Evolutionary conservation across 2,329 filamentous ascomycete species (phyloP), one percentile per base, ranked within the genome.

Genomic region (Verticillium klebahnii): DNA sequence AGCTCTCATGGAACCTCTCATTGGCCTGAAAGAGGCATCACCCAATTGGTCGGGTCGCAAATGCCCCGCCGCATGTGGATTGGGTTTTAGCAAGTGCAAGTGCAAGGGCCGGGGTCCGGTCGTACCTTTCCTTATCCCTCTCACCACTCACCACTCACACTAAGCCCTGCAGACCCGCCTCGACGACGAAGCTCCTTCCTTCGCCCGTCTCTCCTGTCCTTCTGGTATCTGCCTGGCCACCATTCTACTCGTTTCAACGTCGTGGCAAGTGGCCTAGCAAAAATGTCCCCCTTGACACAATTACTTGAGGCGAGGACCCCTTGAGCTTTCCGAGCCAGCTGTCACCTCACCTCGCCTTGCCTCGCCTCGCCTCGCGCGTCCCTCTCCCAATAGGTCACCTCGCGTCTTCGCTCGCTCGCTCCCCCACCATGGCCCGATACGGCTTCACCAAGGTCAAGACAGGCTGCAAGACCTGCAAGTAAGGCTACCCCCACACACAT

Each of bases 391-490:
- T 56, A 60, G 62, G 60, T 39, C 32, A n/a, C 57, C 57, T 63
- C 57, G 57, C 36, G 58, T 60, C 57, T 54, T 62, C 32, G 56
- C 50, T 4, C 32, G 36, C n/a, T 29, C 7, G 40, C 7, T 25
- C 45, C 31, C 39, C 39, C 52, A 60, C 36, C 59, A 64, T 62
- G 60, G 37, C 56, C 25, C 61, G 61, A 9, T 50, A 50, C 25
- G 61, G 61, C 17, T 6, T 57, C 25, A n/a, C 58, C 36, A 68
- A 64, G 29, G 68, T 69, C 23, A 70, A 68, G 60, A 64, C 67
- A 4, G 68, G 68, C 11, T 50, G 45, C 19, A 25, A 23, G 7
- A 70, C 68, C 39, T 70, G 69, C 68, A 67, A 66, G 68, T 70
- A 55, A 63, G 68, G 64, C 45, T 17, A 14, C 5, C 37, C 14